Evolutionary conservation across 2,329 filamentous ascomycete genomes (phyloP), one percentile per base, ranked within the genome.

Genomic region (Didymella glomerata): DNA sequence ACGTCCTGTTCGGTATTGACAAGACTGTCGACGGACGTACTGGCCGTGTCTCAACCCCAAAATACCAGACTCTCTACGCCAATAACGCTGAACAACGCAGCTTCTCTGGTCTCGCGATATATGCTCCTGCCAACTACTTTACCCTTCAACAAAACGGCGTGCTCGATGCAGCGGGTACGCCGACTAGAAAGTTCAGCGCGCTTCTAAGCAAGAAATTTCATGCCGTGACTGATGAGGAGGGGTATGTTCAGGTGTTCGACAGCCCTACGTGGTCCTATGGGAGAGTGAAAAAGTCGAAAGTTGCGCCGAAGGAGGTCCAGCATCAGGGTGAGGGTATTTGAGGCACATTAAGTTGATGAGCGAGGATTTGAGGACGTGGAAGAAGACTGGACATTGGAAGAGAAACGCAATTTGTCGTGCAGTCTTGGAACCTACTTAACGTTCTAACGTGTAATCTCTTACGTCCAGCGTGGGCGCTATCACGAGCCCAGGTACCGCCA

Each of bases 21-120:
- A 10, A 22, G 3, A n/a, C n/a, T 8, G 2, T 41, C 34, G 2
- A 40, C 16, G 34, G n/a, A 7, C 41, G 48, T 9, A 47, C 41
- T 14, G 25, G 42, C 2, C 25, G 34, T 1, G 10, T 56, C n/a
- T 47, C 34, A 4, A 27, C 41, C 7, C 48, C 54, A 36, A 48
- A 36, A 18, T 44, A 28, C 13, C 54, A 48, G 22, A 48, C 48
- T 25, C 48, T 28, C 14, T 27, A 38, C 13, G 28, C 24, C 3
- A n/a, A 27, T 13, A 4, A 13, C 14, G 2, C 18, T n/a, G 47
- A 27, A 22, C 25, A 14, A 2, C 11, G 9, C 11, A 53, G 32
- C 24, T 58, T 58, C 49, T 53, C 44, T 2, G 22, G 7, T 20
- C 55, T 58, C 6, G 28, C 36, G 4, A 32, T 34, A 10, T 22